A percentile compares a stretch with the other conserved stretches of the same genome.
Evolutionary conservation across 805 yeast species (phyloP).

Genomic region (Barnettozyma vustinii): DNA sequence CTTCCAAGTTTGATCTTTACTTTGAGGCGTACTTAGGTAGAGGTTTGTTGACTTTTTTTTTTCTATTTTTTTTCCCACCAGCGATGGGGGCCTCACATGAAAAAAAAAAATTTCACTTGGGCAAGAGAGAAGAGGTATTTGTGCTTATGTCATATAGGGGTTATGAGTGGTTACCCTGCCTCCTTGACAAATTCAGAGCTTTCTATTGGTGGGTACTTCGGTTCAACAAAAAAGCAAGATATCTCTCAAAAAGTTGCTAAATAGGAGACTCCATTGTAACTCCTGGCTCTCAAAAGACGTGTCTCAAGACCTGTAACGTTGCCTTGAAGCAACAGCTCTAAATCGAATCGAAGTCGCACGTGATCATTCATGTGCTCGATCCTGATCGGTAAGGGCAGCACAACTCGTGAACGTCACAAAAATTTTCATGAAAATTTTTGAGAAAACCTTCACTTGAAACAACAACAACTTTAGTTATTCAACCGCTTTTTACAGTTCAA

Average conservation of each 20-base stretch:
- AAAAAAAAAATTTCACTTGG: background rate
- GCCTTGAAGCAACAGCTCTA: too few species aligned
- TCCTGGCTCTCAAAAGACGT: too few species aligned
- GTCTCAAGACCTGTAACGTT: too few species aligned
- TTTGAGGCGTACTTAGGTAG: background rate
- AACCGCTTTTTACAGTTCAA: slow-evolving; percentile 1
- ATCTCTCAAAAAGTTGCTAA: too few species aligned
- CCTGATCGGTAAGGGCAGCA: background rate
- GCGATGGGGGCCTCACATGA: background rate
- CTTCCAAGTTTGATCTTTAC: background rate
- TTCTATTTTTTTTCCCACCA: background rate
- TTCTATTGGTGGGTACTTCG: background rate
- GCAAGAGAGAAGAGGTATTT: background rate
- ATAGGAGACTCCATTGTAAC: too few species aligned
- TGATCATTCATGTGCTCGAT: background rate
- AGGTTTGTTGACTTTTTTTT: background rate
- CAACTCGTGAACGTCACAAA: background rate
- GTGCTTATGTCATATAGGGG: background rate
- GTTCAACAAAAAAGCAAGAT: background rate
- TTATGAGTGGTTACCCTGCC: background rate
- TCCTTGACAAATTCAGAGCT: background rate
- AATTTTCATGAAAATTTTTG: background rate
- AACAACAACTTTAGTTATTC: slow-evolving; percentile 4
- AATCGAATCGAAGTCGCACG: background rate
- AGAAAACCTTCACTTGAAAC: background rate